phyloP scores from a whole-genome alignment of 2,329 filamentous ascomycete genomes.

The Scedosporium aurantiacum region DNA sequence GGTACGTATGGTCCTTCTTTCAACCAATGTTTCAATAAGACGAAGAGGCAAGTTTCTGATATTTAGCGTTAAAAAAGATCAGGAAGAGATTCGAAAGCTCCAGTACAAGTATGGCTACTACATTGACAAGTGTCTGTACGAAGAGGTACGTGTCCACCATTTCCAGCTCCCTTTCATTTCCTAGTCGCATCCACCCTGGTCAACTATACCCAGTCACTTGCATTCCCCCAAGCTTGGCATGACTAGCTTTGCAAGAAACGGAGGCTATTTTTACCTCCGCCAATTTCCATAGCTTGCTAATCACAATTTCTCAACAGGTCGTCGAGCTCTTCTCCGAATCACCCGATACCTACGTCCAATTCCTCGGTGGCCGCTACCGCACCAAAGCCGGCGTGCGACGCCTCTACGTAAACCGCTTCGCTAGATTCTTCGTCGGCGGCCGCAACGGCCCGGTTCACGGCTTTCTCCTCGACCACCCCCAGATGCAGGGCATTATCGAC shows the following conservation, averaged over 20 bases:
- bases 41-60: background rate
- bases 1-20: constrained; percentile 6
- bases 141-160: constrained; percentile 27
- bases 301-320: constrained; percentile 19
- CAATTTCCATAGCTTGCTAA: background rate
- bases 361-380: constrained; percentile 41
- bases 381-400: constrained; percentile 38
- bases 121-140: constrained; percentile 47
- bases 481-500: constrained; percentile 46
- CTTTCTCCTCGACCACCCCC: constrained; percentile 45
- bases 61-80: constrained; percentile 23
- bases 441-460: constrained; percentile 45
- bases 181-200: background rate
- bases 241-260: too few species aligned
- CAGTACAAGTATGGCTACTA: constrained; percentile 50
- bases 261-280: too few species aligned
- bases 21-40: background rate
- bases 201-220: background rate
- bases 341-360: constrained; percentile 43
- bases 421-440: constrained; percentile 34
- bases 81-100: constrained; percentile 41
- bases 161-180: constrained; percentile 25
- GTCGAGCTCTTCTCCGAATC: constrained; percentile 40
- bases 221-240: too few species aligned
- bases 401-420: constrained; percentile 42